Evolutionary conservation across 257 asterid genomes (phyloP).

Genomic region (Solanum chiquidenum): DNA sequence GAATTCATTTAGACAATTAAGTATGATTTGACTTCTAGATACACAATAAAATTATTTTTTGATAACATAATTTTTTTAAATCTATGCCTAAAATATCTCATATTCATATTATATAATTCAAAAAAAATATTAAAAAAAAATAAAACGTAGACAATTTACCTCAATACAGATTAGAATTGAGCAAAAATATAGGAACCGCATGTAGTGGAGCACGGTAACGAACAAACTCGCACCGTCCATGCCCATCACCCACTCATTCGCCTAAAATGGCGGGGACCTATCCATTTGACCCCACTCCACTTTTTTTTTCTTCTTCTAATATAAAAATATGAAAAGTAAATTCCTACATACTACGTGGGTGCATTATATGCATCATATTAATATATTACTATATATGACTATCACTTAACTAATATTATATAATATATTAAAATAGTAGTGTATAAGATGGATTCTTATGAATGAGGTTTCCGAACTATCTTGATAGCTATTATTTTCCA

Average conservation of each 20-base stretch:
- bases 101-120: too few relatives aligned
- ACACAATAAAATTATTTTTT: too few relatives aligned
- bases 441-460: not conserved
- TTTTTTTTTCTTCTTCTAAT: not conserved
- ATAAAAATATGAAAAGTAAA: not conserved
- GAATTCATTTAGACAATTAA: not conserved
- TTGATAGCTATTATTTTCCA: not conserved
- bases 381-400: not conserved
- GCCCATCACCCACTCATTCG: not conserved
- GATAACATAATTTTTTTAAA: too few relatives aligned
- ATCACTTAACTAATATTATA: not conserved
- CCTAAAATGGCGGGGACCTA: not conserved
- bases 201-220: not conserved
- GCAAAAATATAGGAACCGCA: not conserved
- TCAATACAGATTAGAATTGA: accelerated
- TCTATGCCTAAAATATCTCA: not conserved
- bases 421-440: not conserved
- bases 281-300: not conserved
- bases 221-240: not conserved
- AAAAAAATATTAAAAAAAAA: not conserved
- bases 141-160: not conserved
- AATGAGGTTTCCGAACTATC: not conserved
- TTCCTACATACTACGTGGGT: not conserved
- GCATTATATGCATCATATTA: not conserved
- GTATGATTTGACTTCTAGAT: too few relatives aligned